Percentiles rank a stretch among this genome's conserved stretches.
These are phyloP conservation scores for Trichosporon sp. DNA, from an alignment of 1,284 basidiomycete genomes.

Conservation along the genomic window DNA sequence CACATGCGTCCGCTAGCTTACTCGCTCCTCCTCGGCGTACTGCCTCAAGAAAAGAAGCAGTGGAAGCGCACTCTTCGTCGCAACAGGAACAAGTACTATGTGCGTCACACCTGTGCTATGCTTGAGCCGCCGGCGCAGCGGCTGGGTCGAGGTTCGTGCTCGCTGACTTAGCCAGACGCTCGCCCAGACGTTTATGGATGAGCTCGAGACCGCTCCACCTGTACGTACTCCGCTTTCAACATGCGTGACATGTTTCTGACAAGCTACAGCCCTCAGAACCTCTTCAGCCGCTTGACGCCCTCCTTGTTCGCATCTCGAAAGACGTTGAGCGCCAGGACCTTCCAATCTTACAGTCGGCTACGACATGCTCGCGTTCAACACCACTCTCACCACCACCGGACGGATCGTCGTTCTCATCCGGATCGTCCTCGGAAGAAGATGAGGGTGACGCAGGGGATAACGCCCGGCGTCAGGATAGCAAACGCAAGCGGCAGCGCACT, in stretches of 20 bases:
- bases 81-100: constrained; percentile 35
- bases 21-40: constrained; percentile 36
- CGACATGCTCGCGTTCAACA: constrained; percentile 20
- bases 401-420: constrained; percentile 9
- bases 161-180: constrained; percentile 23
- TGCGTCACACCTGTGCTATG: constrained; percentile 13
- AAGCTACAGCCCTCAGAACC: constrained; percentile 24
- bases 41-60: constrained; percentile 31
- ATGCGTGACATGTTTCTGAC: background rate
- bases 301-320: constrained; percentile 35
- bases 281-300: constrained; percentile 25
- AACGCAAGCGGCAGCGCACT: background rate
- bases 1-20: constrained; percentile 45
- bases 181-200: constrained; percentile 29
- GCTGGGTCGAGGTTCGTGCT: background rate
- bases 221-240: constrained; percentile 19
- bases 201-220: constrained; percentile 20
- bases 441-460: background rate
- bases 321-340: constrained; percentile 38
- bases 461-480: background rate
- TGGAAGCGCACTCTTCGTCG: constrained; percentile 31
- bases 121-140: background rate
- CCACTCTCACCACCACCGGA: constrained; percentile 19
- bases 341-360: constrained; percentile 30
- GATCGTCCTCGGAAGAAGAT: constrained; percentile 10